Base-by-base conservation (phyloP, 2,329 filamentous ascomycete genomes). In the Parastagonospora avenae region DNA sequence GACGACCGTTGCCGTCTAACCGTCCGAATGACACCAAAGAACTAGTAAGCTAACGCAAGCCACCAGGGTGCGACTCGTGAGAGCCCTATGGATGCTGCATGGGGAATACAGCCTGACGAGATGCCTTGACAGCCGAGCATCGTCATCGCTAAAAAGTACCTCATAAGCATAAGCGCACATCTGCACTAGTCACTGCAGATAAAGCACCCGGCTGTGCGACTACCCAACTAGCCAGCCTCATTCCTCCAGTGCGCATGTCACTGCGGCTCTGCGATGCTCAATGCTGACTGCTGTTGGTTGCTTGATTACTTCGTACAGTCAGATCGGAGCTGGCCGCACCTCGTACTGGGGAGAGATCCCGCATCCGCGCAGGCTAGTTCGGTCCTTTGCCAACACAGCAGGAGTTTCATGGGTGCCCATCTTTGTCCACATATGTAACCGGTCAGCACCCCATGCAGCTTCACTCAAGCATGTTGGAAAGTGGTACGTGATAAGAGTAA, bases 21-120 rank as follows among this genome's bases (percentile, higher is more conserved):
- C 35, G 24, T 28, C 29, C 14, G 19, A 14, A 9, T n/a, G 12
- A 7, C 38, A 29, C 38, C 2, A 40, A 15, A 40, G 8, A 30
- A 33, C 48, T 31, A 19, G 11, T 12, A 16, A 30, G 28, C 42
- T 40, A 50, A 44, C 32, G 41, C 48, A 45, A 6, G 37, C 29
- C 36, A 19, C 42, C 35, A 30, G 11, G 30, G 24, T 33, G 5
- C 24, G 47, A 35, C 28, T 32, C n/a, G 19, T 14, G 42, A 48
- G 28, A 27, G 45, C 50, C 54, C 53, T 56, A 39, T 39, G 50
- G 38, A 44, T 30, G 62, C 59, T 24, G 19, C 56, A 59, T 63
- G 60, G 35, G n/a, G 33, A 45, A 68, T 52, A 57, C 55, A 57
- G 66, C 62, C 67, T 69, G 55, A 52, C 54, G 15, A 51, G 29